These are phyloP conservation scores for Begonia fuchsioides DNA, from an alignment of 306 rosid species.

Conservation along the genomic window DNA sequence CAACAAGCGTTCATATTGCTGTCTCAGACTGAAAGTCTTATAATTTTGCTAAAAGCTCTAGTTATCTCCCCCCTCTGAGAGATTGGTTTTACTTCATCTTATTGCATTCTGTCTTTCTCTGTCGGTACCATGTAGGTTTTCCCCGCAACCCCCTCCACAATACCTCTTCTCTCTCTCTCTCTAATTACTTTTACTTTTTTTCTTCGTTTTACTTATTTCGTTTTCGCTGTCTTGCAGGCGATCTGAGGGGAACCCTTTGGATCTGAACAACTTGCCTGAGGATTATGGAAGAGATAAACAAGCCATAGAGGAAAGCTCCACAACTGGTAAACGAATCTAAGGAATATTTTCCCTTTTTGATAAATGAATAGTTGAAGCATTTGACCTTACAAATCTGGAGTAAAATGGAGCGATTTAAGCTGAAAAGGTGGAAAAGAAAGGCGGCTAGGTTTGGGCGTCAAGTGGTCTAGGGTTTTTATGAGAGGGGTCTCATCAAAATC, in stretches of 20 bases:
- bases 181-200: slow-evolving; percentile 1
- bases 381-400: too few relatives aligned
- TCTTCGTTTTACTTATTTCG: slow-evolving; percentile 5
- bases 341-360: not conserved
- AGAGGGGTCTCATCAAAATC: too few relatives aligned
- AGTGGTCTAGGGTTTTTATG: not conserved
- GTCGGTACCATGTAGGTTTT: slow-evolving; percentile 78
- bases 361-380: not conserved
- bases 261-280: slow-evolving; percentile 88
- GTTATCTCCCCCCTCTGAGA: slow-evolving; percentile 16
- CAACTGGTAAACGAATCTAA: slow-evolving; percentile 16
- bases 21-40: slow-evolving; percentile 77
- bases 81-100: slow-evolving; percentile 12
- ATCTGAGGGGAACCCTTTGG: slow-evolving; percentile 60
- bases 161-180: slow-evolving; percentile 8
- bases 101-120: slow-evolving; percentile 31
- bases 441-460: not conserved
- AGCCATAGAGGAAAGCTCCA: slow-evolving; percentile 26
- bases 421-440: slow-evolving; percentile 9
- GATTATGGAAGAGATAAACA: slow-evolving; percentile 55
- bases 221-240: slow-evolving; percentile 46
- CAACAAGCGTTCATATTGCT: slow-evolving; percentile 64
- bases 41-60: slow-evolving; percentile 21
- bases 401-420: too few relatives aligned
- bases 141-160: slow-evolving; percentile 19